Conservation (phyloP, 768 basidiomycete genomes). For the Neoboletus brunneissimus region DNA sequence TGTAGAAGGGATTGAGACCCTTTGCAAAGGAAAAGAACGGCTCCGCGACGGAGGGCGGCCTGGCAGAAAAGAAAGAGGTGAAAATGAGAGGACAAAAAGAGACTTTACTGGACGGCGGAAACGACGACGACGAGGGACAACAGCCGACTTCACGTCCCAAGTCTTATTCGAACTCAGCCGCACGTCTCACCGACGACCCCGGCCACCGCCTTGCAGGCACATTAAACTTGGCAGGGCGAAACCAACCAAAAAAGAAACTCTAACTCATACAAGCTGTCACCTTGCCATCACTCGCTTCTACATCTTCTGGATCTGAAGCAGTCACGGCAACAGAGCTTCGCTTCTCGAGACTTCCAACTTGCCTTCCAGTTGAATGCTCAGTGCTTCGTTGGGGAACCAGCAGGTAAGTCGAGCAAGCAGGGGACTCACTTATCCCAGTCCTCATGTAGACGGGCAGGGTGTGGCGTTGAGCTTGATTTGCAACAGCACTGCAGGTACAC, state of each 20-base stretch:
- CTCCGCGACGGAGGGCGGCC: slow-evolving; percentile 27
- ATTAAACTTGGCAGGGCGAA: slow-evolving; percentile 1
- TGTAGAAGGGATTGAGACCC: slow-evolving; percentile 5
- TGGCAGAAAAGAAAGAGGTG: slow-evolving; percentile 17
- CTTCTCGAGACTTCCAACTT: slow-evolving; percentile 1
- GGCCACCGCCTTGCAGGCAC: slow-evolving; percentile 10
- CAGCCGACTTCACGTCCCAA: not conserved
- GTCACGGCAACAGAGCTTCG: not conserved
- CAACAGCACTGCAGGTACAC: no score
- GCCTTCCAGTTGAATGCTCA: slow-evolving; percentile 65
- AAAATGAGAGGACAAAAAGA: slow-evolving; percentile 14
- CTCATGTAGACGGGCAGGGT: no score
- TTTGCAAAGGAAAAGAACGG: slow-evolving; percentile 24
- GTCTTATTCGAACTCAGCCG: slow-evolving; percentile 27
- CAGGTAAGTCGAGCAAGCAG: not conserved
- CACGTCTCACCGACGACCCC: not conserved
- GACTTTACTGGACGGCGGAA: not conserved
- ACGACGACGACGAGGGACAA: slow-evolving; percentile 11
- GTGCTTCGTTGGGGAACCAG: slow-evolving; percentile 50
- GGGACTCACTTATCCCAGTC: no score
- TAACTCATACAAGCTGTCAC: not conserved
- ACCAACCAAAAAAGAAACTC: not conserved
- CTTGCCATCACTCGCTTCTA: no score
- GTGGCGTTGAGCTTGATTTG: no score
- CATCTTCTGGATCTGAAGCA: not conserved